Conservation (phyloP, 441 rosid genomes). For the Mallotus japonicus region DNA sequence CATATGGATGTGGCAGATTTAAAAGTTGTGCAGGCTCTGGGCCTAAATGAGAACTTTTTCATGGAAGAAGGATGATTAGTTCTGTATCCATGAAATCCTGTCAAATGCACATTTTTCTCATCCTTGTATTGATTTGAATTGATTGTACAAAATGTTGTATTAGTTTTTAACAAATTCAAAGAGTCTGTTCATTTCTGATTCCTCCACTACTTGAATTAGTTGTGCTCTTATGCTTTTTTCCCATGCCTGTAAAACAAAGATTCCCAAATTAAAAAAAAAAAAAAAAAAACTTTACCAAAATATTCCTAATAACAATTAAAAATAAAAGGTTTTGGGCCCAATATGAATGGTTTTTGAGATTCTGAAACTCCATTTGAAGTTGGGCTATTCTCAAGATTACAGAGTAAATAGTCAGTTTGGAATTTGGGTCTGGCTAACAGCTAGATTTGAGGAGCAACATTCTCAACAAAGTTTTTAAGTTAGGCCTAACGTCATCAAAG, state of each 20-base stretch:
- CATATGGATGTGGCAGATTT: too few species aligned
- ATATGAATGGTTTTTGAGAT: neutral
- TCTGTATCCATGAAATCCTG: too few species aligned
- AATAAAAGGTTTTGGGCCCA: neutral
- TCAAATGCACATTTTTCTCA: too few species aligned
- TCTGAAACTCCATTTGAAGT: too few species aligned
- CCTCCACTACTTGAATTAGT: slow-evolving; percentile 37
- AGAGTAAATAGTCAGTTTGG: neutral
- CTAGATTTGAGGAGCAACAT: too few species aligned
- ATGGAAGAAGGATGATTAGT: too few species aligned
- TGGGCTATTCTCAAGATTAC: neutral
- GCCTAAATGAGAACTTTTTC: too few species aligned
- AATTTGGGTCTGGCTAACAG: too few species aligned
- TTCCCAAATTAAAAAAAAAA: neutral
- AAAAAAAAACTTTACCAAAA: neutral
- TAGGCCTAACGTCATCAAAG: neutral
- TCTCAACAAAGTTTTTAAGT: too few species aligned
- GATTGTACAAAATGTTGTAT: neutral
- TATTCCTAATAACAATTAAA: too few species aligned
- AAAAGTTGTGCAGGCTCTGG: too few species aligned
- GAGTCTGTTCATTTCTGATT: neutral
- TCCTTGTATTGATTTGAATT: neutral
- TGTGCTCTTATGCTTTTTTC: slow-evolving; percentile 45
- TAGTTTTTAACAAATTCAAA: neutral
- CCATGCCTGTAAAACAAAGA: slow-evolving; percentile 32